Conservation (phyloP, 179 eudicot species). For the Heliamphora pulchella region DNA sequence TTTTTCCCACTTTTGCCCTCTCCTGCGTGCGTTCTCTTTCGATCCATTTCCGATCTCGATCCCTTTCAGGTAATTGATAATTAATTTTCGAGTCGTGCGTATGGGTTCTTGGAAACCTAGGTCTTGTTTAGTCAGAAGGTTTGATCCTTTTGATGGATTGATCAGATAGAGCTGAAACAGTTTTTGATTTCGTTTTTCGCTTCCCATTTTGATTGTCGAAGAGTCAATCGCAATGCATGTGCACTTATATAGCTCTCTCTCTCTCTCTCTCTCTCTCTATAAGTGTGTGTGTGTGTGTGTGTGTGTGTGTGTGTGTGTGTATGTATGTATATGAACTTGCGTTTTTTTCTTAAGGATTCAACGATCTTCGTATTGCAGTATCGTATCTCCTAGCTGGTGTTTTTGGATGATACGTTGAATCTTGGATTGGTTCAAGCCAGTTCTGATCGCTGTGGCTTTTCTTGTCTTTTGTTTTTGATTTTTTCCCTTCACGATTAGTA, state of each 20-base stretch:
- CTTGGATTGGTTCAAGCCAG: background rate
- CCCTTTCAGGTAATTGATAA: slow-evolving; percentile 13
- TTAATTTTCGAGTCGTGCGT: background rate
- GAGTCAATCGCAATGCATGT: background rate
- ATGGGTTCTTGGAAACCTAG: background rate
- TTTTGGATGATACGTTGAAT: background rate
- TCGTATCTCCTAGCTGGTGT: background rate
- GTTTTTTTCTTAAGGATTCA: background rate
- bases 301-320: background rate
- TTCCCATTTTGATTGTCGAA: too few species aligned
- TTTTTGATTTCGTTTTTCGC: background rate
- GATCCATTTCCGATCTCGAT: slow-evolving; percentile 17
- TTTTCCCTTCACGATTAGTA: background rate
- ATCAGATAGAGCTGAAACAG: background rate
- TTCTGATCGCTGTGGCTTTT: background rate
- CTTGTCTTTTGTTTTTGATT: background rate
- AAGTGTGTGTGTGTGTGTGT: background rate
- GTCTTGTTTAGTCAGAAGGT: background rate
- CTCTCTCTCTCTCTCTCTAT: background rate
- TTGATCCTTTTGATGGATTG: slow-evolving; percentile 1
- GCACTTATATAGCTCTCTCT: background rate
- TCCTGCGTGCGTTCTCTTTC: background rate
- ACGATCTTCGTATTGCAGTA: background rate
- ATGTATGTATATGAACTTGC: background rate
- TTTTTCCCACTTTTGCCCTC: background rate